phyloP scores from a whole-genome alignment of 805 yeast genomes.

The Candida chauliodis region DNA sequence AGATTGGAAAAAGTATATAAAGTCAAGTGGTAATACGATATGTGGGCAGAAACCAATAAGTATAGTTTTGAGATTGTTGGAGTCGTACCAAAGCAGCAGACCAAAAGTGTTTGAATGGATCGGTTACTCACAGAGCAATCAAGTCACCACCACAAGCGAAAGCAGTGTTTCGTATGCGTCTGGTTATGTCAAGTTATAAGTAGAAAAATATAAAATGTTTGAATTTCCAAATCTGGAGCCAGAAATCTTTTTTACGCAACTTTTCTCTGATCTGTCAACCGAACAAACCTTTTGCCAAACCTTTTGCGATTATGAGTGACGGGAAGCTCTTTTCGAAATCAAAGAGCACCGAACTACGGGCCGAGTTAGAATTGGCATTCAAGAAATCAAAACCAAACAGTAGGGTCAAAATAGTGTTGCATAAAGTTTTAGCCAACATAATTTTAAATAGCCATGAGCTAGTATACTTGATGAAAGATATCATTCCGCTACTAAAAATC shows the following conservation, averaged over 20 bases:
- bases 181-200: constrained; percentile 47
- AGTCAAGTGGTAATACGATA: constrained; percentile 76
- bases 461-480: constrained; percentile 61
- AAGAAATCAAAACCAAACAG: constrained; percentile 39
- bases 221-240: neutral
- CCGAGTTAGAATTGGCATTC: constrained; percentile 41
- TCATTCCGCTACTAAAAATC: constrained; percentile 46
- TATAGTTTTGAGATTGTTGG: constrained; percentile 55
- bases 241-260: neutral
- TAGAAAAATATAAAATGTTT: neutral
- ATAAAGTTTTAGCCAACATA: constrained; percentile 77
- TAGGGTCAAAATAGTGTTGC: constrained; percentile 42
- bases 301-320: constrained; percentile 34
- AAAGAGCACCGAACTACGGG: constrained; percentile 37
- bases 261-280: constrained; percentile 2
- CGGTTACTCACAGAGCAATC: constrained; percentile 75
- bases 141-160: constrained; percentile 46
- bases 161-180: constrained; percentile 92
- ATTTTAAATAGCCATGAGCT: constrained; percentile 80
- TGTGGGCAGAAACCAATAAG: constrained; percentile 88
- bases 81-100: constrained; percentile 20
- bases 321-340: constrained; percentile 37
- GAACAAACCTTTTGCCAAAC: neutral
- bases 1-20: constrained; percentile 66
- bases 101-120: constrained; percentile 55